Conservation (phyloP, 176 grass and related monocot species). For the Eremochloa ophiuroides region DNA sequence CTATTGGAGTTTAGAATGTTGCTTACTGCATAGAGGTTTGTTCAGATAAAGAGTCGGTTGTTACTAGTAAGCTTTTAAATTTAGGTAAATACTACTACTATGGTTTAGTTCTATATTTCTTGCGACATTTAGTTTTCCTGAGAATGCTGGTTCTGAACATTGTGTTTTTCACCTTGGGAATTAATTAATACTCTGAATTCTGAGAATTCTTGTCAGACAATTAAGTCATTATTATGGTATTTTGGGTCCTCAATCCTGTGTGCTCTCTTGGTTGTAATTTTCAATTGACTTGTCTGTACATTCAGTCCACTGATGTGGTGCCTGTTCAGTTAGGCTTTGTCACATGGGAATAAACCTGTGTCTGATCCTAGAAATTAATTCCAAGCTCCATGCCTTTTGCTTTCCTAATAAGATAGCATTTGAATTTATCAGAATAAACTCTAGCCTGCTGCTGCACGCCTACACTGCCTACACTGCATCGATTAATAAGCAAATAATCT, state of each 20-base stretch:
- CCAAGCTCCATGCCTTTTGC: neutral
- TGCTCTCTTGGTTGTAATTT: neutral
- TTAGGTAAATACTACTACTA: neutral
- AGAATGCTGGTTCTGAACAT: neutral
- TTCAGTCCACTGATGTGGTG: neutral
- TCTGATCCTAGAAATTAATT: neutral
- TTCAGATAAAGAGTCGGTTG: neutral
- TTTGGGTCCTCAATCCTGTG: neutral
- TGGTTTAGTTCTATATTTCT: neutral
- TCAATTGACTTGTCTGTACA: neutral
- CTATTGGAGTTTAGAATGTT: conserved; percentile 42
- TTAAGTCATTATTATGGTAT: neutral
- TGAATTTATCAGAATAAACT: too few species aligned
- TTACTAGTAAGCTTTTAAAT: neutral
- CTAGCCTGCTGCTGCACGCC: neutral
- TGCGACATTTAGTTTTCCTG: neutral
- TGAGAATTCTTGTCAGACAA: neutral
- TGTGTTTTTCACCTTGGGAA: neutral
- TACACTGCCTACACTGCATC: neutral
- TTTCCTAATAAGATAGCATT: neutral
- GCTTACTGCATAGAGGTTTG: neutral
- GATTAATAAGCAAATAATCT: neutral
- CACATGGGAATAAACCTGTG: neutral
- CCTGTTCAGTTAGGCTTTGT: neutral
- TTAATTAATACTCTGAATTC: neutral